These are phyloP conservation scores for Rosa rugosa DNA, from an alignment of 306 rosid species.

Conservation along the genomic window DNA sequence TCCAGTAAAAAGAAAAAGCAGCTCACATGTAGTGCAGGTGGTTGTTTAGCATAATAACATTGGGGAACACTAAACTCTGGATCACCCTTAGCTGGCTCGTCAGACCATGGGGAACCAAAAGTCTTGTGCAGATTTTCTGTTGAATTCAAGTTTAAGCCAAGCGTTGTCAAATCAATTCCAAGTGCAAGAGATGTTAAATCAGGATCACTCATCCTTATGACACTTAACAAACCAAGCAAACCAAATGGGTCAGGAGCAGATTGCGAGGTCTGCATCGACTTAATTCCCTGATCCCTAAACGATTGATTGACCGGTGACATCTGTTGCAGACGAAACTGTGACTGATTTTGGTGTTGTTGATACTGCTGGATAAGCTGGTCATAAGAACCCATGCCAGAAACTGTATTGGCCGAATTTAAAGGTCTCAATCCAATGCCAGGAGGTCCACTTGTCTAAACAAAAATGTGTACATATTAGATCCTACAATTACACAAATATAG, in stretches of 20 bases:
- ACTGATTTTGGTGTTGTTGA: slow-evolving; percentile 79
- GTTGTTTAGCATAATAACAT: slow-evolving; percentile 81
- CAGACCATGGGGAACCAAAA: slow-evolving; percentile 98
- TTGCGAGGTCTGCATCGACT: slow-evolving; percentile 74
- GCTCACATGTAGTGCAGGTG: slow-evolving; percentile 75
- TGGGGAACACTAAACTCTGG: slow-evolving; percentile 86
- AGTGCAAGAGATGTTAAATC: slow-evolving; percentile 92
- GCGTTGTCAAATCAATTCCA: slow-evolving; percentile 91
- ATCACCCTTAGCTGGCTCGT: slow-evolving; percentile 92
- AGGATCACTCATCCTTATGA: slow-evolving; percentile 89
- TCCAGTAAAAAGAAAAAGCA: slow-evolving; percentile 2
- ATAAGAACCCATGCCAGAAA: slow-evolving; percentile 84
- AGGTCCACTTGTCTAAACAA: slow-evolving; percentile 79
- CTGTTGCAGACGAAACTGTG: slow-evolving; percentile 87
- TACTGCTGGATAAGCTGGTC: slow-evolving; percentile 90
- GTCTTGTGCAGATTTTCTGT: slow-evolving; percentile 93
- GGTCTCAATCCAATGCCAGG: slow-evolving; percentile 97
- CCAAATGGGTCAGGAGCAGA: slow-evolving; percentile 83
- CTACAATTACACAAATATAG: not conserved
- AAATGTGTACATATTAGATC: slow-evolving; percentile 1
- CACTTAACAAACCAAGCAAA: slow-evolving; percentile 88
- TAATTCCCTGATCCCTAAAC: slow-evolving; percentile 81
- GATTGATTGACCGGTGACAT: slow-evolving; percentile 82
- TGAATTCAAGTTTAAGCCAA: slow-evolving; percentile 92
- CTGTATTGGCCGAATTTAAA: slow-evolving; percentile 69